phyloP scores from a whole-genome alignment of 2,329 filamentous ascomycete species.

The Thielaviopsis populi region DNA sequence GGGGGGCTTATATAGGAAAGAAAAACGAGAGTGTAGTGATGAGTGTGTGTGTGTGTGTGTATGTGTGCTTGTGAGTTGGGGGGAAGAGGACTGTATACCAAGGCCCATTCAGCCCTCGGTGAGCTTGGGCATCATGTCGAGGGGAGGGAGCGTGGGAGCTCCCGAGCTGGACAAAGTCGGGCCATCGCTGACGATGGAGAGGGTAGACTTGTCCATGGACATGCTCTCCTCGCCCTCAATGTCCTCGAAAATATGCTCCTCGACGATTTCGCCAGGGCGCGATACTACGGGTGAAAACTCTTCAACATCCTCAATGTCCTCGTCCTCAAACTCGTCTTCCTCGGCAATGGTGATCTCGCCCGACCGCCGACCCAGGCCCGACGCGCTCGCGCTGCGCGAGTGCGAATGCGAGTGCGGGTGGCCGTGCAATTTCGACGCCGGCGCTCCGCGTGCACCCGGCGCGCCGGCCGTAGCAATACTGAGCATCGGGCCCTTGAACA shows the following conservation, averaged over 20 bases:
- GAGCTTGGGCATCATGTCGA: conserved; percentile 11
- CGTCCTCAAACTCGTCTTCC: conserved; percentile 40
- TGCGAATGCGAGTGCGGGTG: conserved; percentile 35
- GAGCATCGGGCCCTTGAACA: conserved; percentile 68
- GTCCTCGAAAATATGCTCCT: conserved; percentile 19
- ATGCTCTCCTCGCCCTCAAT: conserved; percentile 16
- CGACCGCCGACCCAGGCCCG: conserved; percentile 48
- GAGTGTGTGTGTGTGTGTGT: no score
- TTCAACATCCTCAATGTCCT: conserved; percentile 33
- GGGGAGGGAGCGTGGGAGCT: conserved; percentile 12
- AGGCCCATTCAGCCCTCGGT: conserved; percentile 5
- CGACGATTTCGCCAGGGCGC: conserved; percentile 10
- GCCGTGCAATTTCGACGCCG: conserved; percentile 25
- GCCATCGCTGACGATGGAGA: background rate
- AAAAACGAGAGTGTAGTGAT: background rate
- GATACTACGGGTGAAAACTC: conserved; percentile 17
- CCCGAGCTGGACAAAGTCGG: conserved; percentile 8
- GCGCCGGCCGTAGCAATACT: conserved; percentile 27
- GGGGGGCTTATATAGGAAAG: background rate
- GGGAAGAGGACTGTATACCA: background rate
- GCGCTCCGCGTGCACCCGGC: conserved; percentile 22
- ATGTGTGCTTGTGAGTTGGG: no score
- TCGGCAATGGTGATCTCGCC: conserved; percentile 62
- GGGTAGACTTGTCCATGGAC: conserved; percentile 11
- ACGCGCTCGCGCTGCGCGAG: conserved; percentile 47